These are phyloP conservation scores for Dactylellina leptospora DNA, from an alignment of 2,329 filamentous ascomycete genomes.

Conservation along the genomic window DNA sequence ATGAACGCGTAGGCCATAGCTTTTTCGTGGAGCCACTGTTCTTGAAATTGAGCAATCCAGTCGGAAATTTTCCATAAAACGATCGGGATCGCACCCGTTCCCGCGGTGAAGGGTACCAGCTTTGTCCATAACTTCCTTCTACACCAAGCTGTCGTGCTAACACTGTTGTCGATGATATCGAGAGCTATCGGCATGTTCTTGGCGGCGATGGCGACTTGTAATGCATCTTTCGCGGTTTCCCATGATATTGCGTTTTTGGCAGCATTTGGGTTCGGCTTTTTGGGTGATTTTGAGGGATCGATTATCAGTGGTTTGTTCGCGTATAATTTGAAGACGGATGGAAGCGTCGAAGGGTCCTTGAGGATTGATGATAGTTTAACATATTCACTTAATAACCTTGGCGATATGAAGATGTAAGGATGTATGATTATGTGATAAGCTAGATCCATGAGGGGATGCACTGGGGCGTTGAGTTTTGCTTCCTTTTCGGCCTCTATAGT, in stretches of 20 bases:
- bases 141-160: constrained; percentile 72
- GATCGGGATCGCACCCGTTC: constrained; percentile 68
- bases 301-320: constrained; percentile 79
- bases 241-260: constrained; percentile 76
- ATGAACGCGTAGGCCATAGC: constrained; percentile 82
- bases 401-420: constrained; percentile 81
- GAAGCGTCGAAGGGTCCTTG: constrained; percentile 77
- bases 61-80: constrained; percentile 76
- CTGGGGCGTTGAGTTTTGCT: constrained; percentile 47
- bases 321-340: constrained; percentile 81
- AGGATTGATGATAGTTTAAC: constrained; percentile 78
- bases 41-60: constrained; percentile 72
- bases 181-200: constrained; percentile 81
- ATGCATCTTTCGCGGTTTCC: constrained; percentile 75
- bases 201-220: constrained; percentile 80
- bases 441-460: constrained; percentile 57
- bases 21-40: constrained; percentile 76
- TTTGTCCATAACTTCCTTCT: constrained; percentile 74
- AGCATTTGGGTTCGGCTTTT: constrained; percentile 72
- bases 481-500: constrained; percentile 57
- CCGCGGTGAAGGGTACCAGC: constrained; percentile 68
- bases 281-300: constrained; percentile 56
- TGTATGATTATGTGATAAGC: constrained; percentile 77
- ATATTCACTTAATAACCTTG: constrained; percentile 75
- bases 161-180: constrained; percentile 75